These are phyloP conservation scores for Giardia duodenalis DNA, from an alignment of 208 protist species.

Conservation along the genomic window DNA sequence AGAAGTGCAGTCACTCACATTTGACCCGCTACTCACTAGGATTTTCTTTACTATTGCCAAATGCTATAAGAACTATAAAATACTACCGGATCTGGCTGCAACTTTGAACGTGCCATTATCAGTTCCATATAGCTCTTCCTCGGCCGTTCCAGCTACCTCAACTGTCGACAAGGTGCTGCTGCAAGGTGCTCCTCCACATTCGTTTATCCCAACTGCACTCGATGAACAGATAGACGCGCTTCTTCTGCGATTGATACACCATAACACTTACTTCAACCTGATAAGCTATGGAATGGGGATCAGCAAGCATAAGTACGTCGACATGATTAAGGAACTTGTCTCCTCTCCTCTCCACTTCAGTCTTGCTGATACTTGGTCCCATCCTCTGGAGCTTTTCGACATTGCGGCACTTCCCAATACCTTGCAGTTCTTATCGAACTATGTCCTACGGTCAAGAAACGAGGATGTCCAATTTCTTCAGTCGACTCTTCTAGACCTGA, in stretches of 20 bases:
- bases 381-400: not conserved
- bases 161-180: too few species aligned
- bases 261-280: not conserved
- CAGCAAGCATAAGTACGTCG: not conserved
- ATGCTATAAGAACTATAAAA: not conserved
- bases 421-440: not conserved
- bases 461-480: not conserved
- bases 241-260: not conserved
- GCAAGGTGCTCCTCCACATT: too few species aligned
- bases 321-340: not conserved
- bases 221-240: not conserved
- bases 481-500: too few species aligned
- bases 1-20: not conserved
- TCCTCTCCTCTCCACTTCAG: not conserved
- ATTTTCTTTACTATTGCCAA: not conserved
- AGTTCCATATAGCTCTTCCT: too few species aligned
- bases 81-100: not conserved
- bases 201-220: not conserved
- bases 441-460: not conserved
- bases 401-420: not conserved
- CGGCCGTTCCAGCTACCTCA: too few species aligned
- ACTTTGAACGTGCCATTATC: too few species aligned
- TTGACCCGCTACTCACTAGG: not conserved
- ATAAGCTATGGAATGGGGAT: not conserved
- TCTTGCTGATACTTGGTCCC: not conserved